Evolutionary conservation across 208 protist species (phyloP).

Genomic region (Trypanosoma vivax): DNA sequence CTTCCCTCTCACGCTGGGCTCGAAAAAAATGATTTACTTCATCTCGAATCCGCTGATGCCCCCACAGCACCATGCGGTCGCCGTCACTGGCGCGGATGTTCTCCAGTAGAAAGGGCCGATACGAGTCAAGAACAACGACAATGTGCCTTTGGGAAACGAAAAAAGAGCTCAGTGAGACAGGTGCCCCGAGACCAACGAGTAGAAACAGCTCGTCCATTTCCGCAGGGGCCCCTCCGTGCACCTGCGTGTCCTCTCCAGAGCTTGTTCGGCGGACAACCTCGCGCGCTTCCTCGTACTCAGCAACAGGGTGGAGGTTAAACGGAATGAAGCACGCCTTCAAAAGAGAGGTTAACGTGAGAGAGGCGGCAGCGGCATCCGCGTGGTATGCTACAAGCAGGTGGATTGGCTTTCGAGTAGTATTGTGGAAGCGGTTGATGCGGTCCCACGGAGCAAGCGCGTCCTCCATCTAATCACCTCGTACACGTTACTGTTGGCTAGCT

Average conservation of each 20-base stretch:
- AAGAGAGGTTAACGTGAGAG: conserved; percentile 54
- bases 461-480: conserved; percentile 2
- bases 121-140: conserved; percentile 71
- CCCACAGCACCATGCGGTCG: conserved; percentile 56
- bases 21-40: conserved; percentile 77
- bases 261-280: conserved; percentile 47
- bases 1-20: conserved; percentile 23
- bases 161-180: conserved; percentile 39
- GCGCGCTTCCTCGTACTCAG: conserved; percentile 46
- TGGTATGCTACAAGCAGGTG: conserved; percentile 62
- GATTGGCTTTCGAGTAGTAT: conserved; percentile 57
- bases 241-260: conserved; percentile 48
- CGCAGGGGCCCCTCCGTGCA: conserved; percentile 14
- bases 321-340: conserved; percentile 64
- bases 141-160: conserved; percentile 70
- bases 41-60: conserved; percentile 35
- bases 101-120: conserved; percentile 64
- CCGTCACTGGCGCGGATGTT: conserved; percentile 59
- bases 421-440: conserved; percentile 52
- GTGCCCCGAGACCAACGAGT: conserved; percentile 67
- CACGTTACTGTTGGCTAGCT: too few relatives aligned
- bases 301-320: conserved; percentile 76
- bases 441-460: conserved; percentile 45
- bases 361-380: conserved; percentile 74
- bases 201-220: conserved; percentile 65